These are phyloP conservation scores for Pholiota molesta DNA, from an alignment of 768 basidiomycete genomes.

Conservation along the genomic window DNA sequence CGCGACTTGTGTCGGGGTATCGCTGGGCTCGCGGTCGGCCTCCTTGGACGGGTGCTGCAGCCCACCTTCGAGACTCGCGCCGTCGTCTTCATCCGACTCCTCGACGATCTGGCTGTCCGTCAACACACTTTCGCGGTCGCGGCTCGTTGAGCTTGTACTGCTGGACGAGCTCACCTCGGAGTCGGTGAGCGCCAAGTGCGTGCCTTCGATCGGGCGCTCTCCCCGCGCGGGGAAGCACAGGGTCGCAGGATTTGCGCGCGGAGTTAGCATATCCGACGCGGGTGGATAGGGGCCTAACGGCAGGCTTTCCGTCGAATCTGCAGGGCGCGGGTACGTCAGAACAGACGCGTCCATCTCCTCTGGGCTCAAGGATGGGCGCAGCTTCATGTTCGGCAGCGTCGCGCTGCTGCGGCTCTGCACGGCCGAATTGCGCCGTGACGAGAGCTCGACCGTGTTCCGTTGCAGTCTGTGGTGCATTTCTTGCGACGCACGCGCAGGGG, in stretches of 20 bases:
- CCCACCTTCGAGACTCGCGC: slow-evolving; percentile 5
- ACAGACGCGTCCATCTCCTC: slow-evolving; percentile 76
- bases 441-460: slow-evolving; percentile 16
- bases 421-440: slow-evolving; percentile 25
- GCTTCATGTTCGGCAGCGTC: slow-evolving; percentile 35
- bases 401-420: slow-evolving; percentile 29
- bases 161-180: not conserved
- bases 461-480: slow-evolving; percentile 22
- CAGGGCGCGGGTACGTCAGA: slow-evolving; percentile 73
- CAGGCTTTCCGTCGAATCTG: slow-evolving; percentile 74
- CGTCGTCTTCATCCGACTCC: slow-evolving; percentile 14
- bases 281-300: slow-evolving; percentile 33
- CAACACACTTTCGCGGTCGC: slow-evolving; percentile 3
- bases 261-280: slow-evolving; percentile 36
- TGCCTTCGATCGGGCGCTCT: slow-evolving; percentile 7
- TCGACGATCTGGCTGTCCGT: slow-evolving; percentile 10
- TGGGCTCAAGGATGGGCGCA: slow-evolving; percentile 44
- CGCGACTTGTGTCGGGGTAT: not conserved
- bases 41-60: not conserved
- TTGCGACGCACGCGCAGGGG: slow-evolving; percentile 28
- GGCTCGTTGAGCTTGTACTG: slow-evolving; percentile 4
- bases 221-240: slow-evolving; percentile 16
- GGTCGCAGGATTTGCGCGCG: slow-evolving; percentile 27
- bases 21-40: not conserved
- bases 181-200: not conserved